A percentile compares a stretch with the other conserved stretches of the same genome.
Conservation (phyloP, 2,329 filamentous ascomycete species). For the Fusarium haematococcum region DNA sequence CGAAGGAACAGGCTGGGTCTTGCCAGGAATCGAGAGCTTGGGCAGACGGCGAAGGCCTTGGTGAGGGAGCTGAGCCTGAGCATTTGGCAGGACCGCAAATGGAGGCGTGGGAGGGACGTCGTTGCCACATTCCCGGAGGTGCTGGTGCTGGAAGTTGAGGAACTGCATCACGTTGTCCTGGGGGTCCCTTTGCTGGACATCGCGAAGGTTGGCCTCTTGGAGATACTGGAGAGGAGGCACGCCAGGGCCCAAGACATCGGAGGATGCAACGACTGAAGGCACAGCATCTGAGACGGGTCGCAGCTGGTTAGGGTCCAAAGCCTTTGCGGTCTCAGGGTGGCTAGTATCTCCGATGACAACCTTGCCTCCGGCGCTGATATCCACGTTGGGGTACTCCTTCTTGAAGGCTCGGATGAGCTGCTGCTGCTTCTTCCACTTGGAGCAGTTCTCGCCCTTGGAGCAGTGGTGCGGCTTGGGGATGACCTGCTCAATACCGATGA, state of each 20-base stretch:
- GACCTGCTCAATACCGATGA: constrained; percentile 91
- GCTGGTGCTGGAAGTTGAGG: constrained; percentile 78
- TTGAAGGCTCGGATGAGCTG: constrained; percentile 80
- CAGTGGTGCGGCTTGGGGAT: constrained; percentile 87
- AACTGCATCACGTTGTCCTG: constrained; percentile 96
- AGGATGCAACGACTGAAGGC: constrained; percentile 89
- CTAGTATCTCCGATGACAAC: constrained; percentile 85
- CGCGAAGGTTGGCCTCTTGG: constrained; percentile 78
- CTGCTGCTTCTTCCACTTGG: constrained; percentile 85
- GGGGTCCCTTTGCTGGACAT: constrained; percentile 78
- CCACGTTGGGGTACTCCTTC: constrained; percentile 77
- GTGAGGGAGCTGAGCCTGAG: constrained; percentile 59
- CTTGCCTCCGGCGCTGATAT: constrained; percentile 67
- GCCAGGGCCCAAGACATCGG: constrained; percentile 84
- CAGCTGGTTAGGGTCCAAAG: constrained; percentile 66
- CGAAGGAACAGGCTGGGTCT: constrained; percentile 45
- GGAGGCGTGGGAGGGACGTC: constrained; percentile 78
- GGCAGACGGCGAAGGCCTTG: constrained; percentile 69
- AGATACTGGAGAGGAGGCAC: constrained; percentile 75
- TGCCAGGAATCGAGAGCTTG: constrained; percentile 70
- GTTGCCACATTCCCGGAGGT: constrained; percentile 58
- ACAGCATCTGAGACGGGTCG: constrained; percentile 80
- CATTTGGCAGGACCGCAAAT: constrained; percentile 67
- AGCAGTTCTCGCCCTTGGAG: constrained; percentile 86
- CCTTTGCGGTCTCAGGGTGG: constrained; percentile 74